Evolutionary conservation across 345 rosid genomes (phyloP).

Genomic region (Linum lewisii): DNA sequence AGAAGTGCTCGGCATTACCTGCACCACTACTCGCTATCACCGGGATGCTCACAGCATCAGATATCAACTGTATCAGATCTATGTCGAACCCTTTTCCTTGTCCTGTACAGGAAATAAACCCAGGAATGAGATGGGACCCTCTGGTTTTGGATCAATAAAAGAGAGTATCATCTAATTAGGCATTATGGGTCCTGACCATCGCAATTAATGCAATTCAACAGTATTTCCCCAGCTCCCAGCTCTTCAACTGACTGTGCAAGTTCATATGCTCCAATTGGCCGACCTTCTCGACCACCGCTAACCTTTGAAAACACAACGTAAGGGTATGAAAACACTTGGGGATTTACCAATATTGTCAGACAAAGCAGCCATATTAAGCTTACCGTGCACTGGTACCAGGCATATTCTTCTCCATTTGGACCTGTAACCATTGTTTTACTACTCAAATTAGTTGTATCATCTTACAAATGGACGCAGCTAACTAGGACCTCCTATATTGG

Average conservation of each 20-base stretch:
- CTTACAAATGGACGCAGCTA: too few relatives aligned
- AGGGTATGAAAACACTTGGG: neutral
- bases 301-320: slow-evolving; percentile 35
- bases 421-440: slow-evolving; percentile 33
- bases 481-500: too few relatives aligned
- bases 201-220: slow-evolving; percentile 92
- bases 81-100: slow-evolving; percentile 91
- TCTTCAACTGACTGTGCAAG: slow-evolving; percentile 94
- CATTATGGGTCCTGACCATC: slow-evolving; percentile 45
- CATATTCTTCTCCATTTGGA: slow-evolving; percentile 86
- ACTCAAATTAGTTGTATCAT: slow-evolving; percentile 3
- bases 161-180: neutral
- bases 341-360: neutral
- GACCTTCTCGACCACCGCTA: slow-evolving; percentile 92
- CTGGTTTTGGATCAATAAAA: neutral
- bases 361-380: slow-evolving; percentile 11
- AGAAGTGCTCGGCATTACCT: slow-evolving; percentile 68
- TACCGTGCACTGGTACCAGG: slow-evolving; percentile 99
- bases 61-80: slow-evolving; percentile 67
- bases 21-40: slow-evolving; percentile 99
- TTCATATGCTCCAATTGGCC: slow-evolving; percentile 95
- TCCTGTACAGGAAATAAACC: slow-evolving; percentile 42
- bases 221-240: slow-evolving; percentile 92
- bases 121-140: neutral
- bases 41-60: slow-evolving; percentile 88